Evolutionary conservation across 1,139 yeast species (phyloP).

Genomic region (Pneumocystis jirovecii): DNA sequence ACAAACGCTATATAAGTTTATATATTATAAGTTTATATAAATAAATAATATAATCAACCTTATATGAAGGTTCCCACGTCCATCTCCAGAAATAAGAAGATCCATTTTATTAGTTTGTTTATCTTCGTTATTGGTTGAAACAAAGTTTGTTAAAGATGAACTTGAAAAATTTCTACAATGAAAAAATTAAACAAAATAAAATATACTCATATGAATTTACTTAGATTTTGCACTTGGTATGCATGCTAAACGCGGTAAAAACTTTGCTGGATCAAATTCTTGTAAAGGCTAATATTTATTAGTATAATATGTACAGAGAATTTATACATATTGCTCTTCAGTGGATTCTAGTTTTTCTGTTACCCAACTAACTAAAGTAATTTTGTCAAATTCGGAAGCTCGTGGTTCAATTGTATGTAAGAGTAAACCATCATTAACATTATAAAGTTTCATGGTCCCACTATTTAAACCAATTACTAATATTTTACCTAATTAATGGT

Average conservation of each 20-base stretch:
- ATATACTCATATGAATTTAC: neutral
- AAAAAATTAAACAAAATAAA: neutral
- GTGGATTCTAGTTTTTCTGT: neutral
- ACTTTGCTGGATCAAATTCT: neutral
- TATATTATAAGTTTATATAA: neutral
- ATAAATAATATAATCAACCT: neutral
- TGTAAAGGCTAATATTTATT: neutral
- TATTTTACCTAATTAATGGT: conserved; percentile 11
- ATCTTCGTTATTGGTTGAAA: neutral
- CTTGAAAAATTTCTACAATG: neutral
- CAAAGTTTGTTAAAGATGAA: neutral
- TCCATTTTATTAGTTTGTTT: neutral
- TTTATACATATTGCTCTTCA: neutral
- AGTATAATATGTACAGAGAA: neutral
- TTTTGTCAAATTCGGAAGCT: neutral
- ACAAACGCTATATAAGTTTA: neutral
- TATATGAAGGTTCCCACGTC: neutral
- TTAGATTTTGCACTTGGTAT: neutral
- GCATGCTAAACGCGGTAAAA: neutral
- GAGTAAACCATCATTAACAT: conserved; percentile 15
- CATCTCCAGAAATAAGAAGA: neutral
- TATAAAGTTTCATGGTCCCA: conserved; percentile 13
- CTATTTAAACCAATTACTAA: conserved; percentile 15
- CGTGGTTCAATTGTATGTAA: conserved; percentile 7
- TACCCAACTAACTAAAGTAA: neutral